A percentile compares a stretch with the other conserved stretches of the same genome.
These are phyloP conservation scores for Fusarium sp. DNA, from an alignment of 2,329 filamentous ascomycete species.

Conservation along the genomic window DNA sequence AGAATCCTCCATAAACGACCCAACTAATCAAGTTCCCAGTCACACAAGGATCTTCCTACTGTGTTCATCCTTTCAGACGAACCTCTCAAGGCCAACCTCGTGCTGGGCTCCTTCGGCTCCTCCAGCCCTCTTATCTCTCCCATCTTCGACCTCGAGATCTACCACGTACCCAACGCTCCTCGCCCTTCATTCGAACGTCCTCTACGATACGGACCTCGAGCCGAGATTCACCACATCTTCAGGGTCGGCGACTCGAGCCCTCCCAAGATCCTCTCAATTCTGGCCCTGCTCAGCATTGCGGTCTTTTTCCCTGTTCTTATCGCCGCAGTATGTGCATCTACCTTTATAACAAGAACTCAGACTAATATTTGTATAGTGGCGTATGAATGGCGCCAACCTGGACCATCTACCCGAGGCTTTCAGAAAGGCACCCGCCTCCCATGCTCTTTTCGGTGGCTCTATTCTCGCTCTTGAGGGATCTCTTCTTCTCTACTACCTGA, in stretches of 20 bases:
- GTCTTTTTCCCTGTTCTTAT: conserved; percentile 80
- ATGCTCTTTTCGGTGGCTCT: conserved; percentile 86
- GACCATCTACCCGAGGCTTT: conserved; percentile 82
- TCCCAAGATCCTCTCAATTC: conserved; percentile 79
- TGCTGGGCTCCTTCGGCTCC: conserved; percentile 88
- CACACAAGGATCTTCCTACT: conserved; percentile 86
- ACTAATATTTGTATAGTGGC: conserved; percentile 70
- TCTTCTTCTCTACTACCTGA: conserved; percentile 94
- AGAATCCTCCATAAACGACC: neutral
- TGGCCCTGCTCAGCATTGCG: conserved; percentile 79
- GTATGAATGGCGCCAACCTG: conserved; percentile 83
- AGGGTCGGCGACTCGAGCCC: conserved; percentile 81
- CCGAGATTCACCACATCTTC: conserved; percentile 94
- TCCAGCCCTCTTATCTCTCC: conserved; percentile 73
- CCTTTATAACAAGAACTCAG: neutral
- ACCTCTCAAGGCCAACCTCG: conserved; percentile 81
- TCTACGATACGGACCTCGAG: conserved; percentile 83
- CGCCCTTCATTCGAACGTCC: conserved; percentile 72
- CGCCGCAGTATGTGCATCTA: conserved; percentile 66
- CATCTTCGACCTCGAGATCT: conserved; percentile 78
- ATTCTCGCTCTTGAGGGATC: conserved; percentile 88
- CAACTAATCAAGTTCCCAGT: conserved; percentile 62
- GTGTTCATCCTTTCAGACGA: conserved; percentile 77
- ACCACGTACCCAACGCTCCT: conserved; percentile 70
- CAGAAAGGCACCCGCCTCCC: conserved; percentile 79